Percentiles rank a stretch among this genome's conserved stretches.
Evolutionary conservation across 2,329 filamentous ascomycete species (phyloP).

Genomic region (Trichoderma harzianum): DNA sequence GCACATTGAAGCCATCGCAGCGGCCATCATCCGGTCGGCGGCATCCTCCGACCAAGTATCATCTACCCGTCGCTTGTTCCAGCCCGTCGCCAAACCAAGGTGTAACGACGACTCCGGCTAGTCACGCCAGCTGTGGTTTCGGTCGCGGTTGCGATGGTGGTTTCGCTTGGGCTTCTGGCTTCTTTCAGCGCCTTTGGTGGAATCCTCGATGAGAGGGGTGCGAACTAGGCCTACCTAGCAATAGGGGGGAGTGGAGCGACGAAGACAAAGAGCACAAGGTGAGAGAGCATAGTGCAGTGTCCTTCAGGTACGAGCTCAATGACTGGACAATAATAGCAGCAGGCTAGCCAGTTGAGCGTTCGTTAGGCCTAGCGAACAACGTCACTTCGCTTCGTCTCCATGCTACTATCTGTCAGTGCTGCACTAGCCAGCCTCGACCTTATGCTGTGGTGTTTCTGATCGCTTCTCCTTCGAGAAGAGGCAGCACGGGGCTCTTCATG

Average conservation of each 20-base stretch:
- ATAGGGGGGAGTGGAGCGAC: conserved; percentile 1
- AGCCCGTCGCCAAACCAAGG: neutral
- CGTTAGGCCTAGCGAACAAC: neutral
- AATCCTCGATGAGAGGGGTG: neutral
- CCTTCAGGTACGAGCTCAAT: neutral
- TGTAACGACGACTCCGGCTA: neutral
- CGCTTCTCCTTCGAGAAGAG: neutral
- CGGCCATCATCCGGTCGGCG: neutral
- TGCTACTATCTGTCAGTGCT: neutral
- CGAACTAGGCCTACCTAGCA: neutral
- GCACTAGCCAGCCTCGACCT: neutral
- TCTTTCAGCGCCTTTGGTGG: neutral
- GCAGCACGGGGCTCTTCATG: neutral
- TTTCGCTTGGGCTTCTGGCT: neutral
- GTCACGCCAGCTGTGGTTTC: neutral
- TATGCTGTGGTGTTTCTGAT: neutral
- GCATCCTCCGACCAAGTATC: neutral
- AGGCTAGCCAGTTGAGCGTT: neutral
- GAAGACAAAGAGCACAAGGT: neutral
- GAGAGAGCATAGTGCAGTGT: neutral
- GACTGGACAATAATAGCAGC: neutral
- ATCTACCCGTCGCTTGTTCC: neutral
- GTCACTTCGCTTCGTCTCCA: neutral
- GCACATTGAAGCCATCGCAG: neutral
- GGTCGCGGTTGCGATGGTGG: neutral